Evolutionary conservation across 805 yeast species (phyloP).

Genomic region (Candida mattraensis): DNA sequence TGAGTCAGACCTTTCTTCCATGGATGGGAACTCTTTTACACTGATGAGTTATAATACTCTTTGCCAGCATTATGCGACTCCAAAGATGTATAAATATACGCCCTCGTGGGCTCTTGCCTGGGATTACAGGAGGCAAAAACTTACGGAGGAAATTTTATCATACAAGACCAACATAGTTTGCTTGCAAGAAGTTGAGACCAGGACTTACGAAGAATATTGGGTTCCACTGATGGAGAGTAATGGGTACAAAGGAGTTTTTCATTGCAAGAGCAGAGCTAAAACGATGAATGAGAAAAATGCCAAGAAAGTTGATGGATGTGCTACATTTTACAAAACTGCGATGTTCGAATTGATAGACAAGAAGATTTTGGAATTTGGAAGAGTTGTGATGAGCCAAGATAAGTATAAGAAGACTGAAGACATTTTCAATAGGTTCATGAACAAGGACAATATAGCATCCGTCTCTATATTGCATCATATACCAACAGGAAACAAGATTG

Average conservation of each 20-base stretch:
- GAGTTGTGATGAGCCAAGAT: slow-evolving; percentile 75
- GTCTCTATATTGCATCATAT: slow-evolving; percentile 72
- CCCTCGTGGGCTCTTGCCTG: slow-evolving; percentile 97
- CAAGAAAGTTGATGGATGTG: slow-evolving; percentile 96
- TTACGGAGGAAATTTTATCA: slow-evolving; percentile 69
- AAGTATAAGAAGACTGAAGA: slow-evolving; percentile 92
- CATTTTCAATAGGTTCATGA: slow-evolving; percentile 92
- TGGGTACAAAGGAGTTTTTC: slow-evolving; percentile 82
- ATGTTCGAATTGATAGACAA: slow-evolving; percentile 72
- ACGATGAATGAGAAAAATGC: slow-evolving; percentile 82
- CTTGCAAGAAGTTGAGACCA: slow-evolving; percentile 93
- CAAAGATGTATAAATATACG: slow-evolving; percentile 88
- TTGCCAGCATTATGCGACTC: slow-evolving; percentile 94
- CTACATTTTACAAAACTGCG: slow-evolving; percentile 75
- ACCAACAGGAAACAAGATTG: slow-evolving; percentile 66
- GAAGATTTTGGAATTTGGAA: slow-evolving; percentile 77
- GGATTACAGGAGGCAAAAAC: slow-evolving; percentile 80
- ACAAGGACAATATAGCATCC: slow-evolving; percentile 90
- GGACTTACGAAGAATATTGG: slow-evolving; percentile 86
- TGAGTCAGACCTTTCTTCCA: slow-evolving; percentile 28
- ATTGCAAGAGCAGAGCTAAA: slow-evolving; percentile 87
- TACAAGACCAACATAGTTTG: slow-evolving; percentile 77
- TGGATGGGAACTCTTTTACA: slow-evolving; percentile 54
- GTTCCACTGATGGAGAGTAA: slow-evolving; percentile 64
- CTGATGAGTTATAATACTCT: slow-evolving; percentile 85